These are phyloP conservation scores for Adansonia rubrostipa DNA, from an alignment of 441 rosid species.

Conservation along the genomic window DNA sequence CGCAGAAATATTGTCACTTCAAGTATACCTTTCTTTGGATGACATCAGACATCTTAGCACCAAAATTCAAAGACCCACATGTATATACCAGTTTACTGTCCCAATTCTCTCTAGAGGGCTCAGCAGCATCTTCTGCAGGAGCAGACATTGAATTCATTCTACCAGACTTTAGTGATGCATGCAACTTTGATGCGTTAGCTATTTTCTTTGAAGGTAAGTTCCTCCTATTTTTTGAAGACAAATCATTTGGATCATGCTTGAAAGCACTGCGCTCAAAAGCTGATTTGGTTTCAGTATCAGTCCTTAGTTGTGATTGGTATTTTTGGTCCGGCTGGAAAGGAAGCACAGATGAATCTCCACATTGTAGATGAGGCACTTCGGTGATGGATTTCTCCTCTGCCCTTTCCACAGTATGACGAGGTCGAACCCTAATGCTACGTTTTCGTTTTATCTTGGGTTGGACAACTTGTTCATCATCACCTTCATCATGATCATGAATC, in stretches of 20 bases:
- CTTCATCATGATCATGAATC: conserved; percentile 95
- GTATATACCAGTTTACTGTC: conserved; percentile 60
- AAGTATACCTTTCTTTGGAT: conserved; percentile 82
- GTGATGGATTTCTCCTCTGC: conserved; percentile 56
- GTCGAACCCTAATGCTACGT: conserved; percentile 90
- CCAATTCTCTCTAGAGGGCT: conserved; percentile 67
- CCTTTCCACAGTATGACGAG: conserved; percentile 79
- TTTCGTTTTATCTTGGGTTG: conserved; percentile 97
- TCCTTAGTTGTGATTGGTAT: conserved; percentile 67
- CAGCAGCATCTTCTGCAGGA: conserved; percentile 62
- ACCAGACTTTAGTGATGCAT: conserved; percentile 70
- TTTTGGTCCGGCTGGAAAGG: conserved; percentile 66
- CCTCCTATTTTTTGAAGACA: conserved; percentile 61
- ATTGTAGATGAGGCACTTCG: conserved; percentile 55
- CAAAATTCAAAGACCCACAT: conserved; percentile 57
- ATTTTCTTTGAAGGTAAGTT: conserved; percentile 69
- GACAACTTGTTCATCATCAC: conserved; percentile 97
- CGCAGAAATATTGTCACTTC: conserved; percentile 19
- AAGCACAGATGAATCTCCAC: conserved; percentile 53
- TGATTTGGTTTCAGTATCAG: conserved; percentile 52
- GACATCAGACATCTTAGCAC: conserved; percentile 74
- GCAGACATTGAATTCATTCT: conserved; percentile 56
- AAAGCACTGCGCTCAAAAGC: conserved; percentile 49
- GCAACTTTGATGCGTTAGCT: conserved; percentile 72
- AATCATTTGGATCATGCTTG: conserved; percentile 76